Percentiles rank a stretch among this genome's conserved stretches.
phyloP scores from a whole-genome alignment of 1,284 basidiomycete genomes.

The Cutaneotrichosporon sp. region DNA sequence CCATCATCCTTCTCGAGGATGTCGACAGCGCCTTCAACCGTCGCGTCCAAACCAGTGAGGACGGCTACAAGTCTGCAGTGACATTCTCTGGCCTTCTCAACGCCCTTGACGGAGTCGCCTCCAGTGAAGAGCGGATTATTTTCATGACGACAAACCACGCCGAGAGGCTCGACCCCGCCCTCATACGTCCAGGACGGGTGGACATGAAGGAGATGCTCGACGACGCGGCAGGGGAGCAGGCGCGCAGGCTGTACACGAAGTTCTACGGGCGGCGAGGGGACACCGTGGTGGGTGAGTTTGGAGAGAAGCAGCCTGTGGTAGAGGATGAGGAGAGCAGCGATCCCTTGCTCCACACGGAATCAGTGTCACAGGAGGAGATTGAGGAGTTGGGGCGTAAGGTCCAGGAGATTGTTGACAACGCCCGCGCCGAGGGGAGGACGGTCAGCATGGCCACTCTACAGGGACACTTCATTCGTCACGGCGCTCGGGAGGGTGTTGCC shows the following conservation, averaged over 20 bases:
- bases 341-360: conserved; percentile 11
- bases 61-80: conserved; percentile 91
- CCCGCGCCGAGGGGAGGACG: conserved; percentile 53
- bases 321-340: conserved; percentile 1
- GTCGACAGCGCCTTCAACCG: conserved; percentile 97
- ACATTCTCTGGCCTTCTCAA: conserved; percentile 98
- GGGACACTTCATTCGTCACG: conserved; percentile 80
- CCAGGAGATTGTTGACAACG: conserved; percentile 55
- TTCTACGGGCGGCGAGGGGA: conserved; percentile 60
- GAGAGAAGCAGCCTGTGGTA: neutral
- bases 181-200: conserved; percentile 91
- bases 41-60: conserved; percentile 78
- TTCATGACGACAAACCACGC: conserved; percentile 99
- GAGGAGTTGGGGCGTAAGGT: conserved; percentile 55
- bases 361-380: conserved; percentile 50
- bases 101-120: conserved; percentile 94
- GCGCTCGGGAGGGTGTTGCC: conserved; percentile 59
- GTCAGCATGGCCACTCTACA: conserved; percentile 93
- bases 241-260: conserved; percentile 68
- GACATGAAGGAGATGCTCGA: conserved; percentile 81
- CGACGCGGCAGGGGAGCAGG: conserved; percentile 81
- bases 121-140: conserved; percentile 92
- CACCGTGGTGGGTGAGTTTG: conserved; percentile 6
- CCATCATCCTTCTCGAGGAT: conserved; percentile 91
- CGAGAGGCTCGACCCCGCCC: conserved; percentile 61